Evolutionary conservation across 768 basidiomycete genomes (phyloP).

Genomic region (Aureoboletus auriporus): DNA sequence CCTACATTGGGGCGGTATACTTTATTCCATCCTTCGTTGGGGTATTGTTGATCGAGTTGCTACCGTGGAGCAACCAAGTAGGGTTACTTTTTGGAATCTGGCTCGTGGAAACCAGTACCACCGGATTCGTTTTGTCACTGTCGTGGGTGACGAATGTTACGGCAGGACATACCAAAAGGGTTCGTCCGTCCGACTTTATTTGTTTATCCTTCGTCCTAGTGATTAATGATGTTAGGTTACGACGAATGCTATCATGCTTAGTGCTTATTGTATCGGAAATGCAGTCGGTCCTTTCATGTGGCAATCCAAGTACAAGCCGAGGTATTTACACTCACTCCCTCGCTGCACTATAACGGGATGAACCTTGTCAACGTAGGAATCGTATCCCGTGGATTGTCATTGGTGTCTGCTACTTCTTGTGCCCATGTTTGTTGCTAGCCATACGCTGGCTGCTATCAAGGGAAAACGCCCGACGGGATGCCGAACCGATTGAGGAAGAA

Average conservation of each 20-base stretch:
- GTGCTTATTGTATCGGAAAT: slow-evolving; percentile 66
- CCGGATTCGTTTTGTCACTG: slow-evolving; percentile 58
- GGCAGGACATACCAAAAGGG: slow-evolving; percentile 68
- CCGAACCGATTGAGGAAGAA: slow-evolving; percentile 51
- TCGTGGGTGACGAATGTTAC: slow-evolving; percentile 66
- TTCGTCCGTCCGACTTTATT: slow-evolving; percentile 36
- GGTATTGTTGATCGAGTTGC: slow-evolving; percentile 53
- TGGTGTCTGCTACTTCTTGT: slow-evolving; percentile 53
- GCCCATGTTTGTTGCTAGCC: slow-evolving; percentile 44
- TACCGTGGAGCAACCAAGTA: slow-evolving; percentile 63
- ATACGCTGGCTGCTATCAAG: slow-evolving; percentile 51
- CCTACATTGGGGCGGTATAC: slow-evolving; percentile 59
- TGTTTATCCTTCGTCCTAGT: background rate
- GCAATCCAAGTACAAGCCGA: slow-evolving; percentile 62
- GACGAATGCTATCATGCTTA: slow-evolving; percentile 67
- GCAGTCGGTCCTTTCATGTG: slow-evolving; percentile 77
- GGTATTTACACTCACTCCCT: slow-evolving; percentile 34
- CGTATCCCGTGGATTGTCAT: slow-evolving; percentile 78
- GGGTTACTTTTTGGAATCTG: slow-evolving; percentile 53
- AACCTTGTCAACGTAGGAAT: slow-evolving; percentile 41
- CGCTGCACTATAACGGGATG: background rate
- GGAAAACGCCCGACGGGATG: slow-evolving; percentile 65
- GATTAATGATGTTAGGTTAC: slow-evolving; percentile 13
- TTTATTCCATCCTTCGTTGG: slow-evolving; percentile 65
- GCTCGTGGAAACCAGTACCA: slow-evolving; percentile 42